Conservation (phyloP, 2,329 filamentous ascomycete species). For the Sarocladium brachiariae region DNA sequence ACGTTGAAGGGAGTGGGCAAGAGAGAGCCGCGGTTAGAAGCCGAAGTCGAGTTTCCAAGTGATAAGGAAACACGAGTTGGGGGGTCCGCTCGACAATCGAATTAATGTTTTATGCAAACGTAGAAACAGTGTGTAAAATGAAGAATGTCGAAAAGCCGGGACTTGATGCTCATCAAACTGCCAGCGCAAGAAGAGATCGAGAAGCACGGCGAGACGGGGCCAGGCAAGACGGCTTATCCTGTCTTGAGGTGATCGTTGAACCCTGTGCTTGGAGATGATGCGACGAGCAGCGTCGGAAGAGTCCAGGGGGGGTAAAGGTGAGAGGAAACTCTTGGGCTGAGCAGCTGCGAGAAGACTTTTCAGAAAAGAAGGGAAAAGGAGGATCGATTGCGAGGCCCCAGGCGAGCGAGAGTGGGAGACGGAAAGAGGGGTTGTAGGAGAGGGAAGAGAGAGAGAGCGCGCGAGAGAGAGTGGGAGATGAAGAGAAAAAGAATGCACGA, state of each 20-base stretch:
- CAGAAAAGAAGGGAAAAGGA: constrained; percentile 8
- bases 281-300: constrained; percentile 11
- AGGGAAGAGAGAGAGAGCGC: constrained; percentile 14
- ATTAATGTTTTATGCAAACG: constrained; percentile 12
- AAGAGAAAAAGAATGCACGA: constrained; percentile 14
- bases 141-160: constrained; percentile 7
- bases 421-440: constrained; percentile 19
- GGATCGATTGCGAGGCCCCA: constrained; percentile 9
- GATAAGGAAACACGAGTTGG: constrained; percentile 20
- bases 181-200: constrained; percentile 11
- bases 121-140: constrained; percentile 9
- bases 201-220: neutral
- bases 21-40: constrained; percentile 19
- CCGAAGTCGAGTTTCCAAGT: neutral
- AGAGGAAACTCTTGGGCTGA: neutral
- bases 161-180: constrained; percentile 12
- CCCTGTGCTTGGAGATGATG: constrained; percentile 9
- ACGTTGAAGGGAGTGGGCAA: constrained; percentile 23
- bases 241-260: neutral
- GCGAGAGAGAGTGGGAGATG: constrained; percentile 15
- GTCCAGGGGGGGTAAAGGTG: neutral
- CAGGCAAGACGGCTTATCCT: neutral
- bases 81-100: constrained; percentile 10
- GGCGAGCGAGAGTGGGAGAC: constrained; percentile 15
- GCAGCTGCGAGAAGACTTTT: neutral